A percentile compares a stretch with the other conserved stretches of the same genome.
Conservation (phyloP, 2,329 filamentous ascomycete genomes). For the Zopfia rhizophila region DNA sequence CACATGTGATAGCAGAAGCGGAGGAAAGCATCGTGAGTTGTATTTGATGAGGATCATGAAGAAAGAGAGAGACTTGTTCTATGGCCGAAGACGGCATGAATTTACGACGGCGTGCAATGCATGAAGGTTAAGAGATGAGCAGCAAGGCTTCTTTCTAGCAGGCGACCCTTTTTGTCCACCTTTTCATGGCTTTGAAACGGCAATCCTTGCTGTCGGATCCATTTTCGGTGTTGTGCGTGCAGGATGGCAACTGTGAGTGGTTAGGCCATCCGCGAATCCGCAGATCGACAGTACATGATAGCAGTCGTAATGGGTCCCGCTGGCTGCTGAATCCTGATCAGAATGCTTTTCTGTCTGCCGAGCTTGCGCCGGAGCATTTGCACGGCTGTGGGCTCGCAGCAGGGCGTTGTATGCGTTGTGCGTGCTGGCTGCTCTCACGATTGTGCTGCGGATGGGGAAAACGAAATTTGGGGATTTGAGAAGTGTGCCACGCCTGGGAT, state of each 20-base stretch:
- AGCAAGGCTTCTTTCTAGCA: slow-evolving; percentile 4
- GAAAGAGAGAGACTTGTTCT: not conserved
- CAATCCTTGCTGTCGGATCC: slow-evolving; percentile 22
- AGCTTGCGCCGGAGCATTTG: no score
- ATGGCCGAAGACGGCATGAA: not conserved
- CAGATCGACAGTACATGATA: slow-evolving; percentile 32
- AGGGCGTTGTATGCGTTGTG: no score
- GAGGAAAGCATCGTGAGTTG: slow-evolving; percentile 9
- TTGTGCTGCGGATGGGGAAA: no score
- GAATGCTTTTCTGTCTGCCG: no score
- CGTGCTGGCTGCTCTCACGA: no score
- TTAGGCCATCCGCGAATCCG: slow-evolving; percentile 1
- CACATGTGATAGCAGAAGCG: slow-evolving; percentile 11
- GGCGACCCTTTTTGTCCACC: not conserved
- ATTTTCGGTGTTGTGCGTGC: slow-evolving; percentile 18
- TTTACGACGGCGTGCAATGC: not conserved
- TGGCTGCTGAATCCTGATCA: no score
- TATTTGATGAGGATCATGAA: not conserved
- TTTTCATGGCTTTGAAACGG: slow-evolving; percentile 18
- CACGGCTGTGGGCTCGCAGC: no score
- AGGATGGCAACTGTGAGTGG: not conserved
- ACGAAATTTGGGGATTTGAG: no score
- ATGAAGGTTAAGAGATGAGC: no score
- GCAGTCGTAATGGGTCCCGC: no score
- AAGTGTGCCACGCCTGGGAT: no score